Evolutionary conservation across 192 early-diverging fungal genomes (phyloP).

Genomic region (Podila horticola): DNA sequence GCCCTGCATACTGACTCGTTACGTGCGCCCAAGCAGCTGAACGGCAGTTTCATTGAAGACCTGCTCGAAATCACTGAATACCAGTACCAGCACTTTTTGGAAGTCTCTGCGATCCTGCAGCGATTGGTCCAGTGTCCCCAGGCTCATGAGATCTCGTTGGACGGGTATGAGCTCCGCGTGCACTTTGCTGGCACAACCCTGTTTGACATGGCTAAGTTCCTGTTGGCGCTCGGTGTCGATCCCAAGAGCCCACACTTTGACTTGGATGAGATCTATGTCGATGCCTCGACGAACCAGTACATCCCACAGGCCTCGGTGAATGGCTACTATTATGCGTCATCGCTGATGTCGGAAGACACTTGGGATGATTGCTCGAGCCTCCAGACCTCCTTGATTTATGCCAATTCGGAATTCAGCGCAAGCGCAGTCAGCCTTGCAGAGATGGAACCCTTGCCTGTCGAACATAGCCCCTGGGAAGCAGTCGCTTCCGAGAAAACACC

Average conservation of each 20-base stretch:
- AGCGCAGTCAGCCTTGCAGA: slow-evolving; percentile 33
- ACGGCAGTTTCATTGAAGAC: slow-evolving; percentile 31
- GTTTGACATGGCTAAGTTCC: slow-evolving; percentile 41
- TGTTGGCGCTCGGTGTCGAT: slow-evolving; percentile 30
- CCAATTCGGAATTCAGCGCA: slow-evolving; percentile 23
- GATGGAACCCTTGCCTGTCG: slow-evolving; percentile 20
- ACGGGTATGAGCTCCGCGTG: slow-evolving; percentile 49
- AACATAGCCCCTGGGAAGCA: slow-evolving; percentile 39
- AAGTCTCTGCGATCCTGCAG: slow-evolving; percentile 44
- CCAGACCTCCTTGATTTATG: slow-evolving; percentile 33
- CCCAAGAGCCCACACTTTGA: slow-evolving; percentile 45
- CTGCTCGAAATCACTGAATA: slow-evolving; percentile 41
- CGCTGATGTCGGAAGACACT: slow-evolving; percentile 27
- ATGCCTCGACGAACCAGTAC: slow-evolving; percentile 24
- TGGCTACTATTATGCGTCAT: slow-evolving; percentile 21
- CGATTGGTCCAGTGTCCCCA: slow-evolving; percentile 36
- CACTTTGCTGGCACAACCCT: slow-evolving; percentile 39
- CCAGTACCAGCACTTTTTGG: slow-evolving; percentile 51
- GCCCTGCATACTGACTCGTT: slow-evolving; percentile 46
- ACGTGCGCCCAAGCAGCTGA: slow-evolving; percentile 42
- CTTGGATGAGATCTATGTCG: slow-evolving; percentile 32
- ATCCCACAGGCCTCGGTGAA: slow-evolving; percentile 42
- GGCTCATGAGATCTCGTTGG: slow-evolving; percentile 32
- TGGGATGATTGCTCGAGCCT: slow-evolving; percentile 43
- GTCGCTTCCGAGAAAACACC: not conserved